These are phyloP conservation scores for Chrysosphaeria jannelii DNA, from an alignment of 2,329 filamentous ascomycete genomes.

Conservation along the genomic window DNA sequence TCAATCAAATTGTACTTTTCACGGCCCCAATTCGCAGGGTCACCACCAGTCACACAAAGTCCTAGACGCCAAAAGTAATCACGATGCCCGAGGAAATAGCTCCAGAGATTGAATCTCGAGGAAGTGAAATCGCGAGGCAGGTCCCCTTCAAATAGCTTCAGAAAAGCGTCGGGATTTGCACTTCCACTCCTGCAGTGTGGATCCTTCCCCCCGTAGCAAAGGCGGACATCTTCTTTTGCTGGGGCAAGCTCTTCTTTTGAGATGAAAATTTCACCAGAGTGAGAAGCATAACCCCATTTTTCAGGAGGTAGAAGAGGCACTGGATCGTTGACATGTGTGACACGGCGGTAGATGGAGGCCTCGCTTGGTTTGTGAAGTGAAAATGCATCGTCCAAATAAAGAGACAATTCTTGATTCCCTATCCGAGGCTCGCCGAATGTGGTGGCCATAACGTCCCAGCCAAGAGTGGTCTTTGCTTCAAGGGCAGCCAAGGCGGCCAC, in stretches of 20 bases:
- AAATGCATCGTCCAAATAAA: conserved; percentile 24
- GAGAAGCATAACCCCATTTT: conserved; percentile 69
- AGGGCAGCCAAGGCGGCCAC: conserved; percentile 67
- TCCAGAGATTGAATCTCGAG: conserved; percentile 47
- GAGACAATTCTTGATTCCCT: conserved; percentile 24
- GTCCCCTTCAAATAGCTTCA: too few species aligned
- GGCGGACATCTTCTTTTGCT: conserved; percentile 30
- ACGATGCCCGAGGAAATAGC: conserved; percentile 72
- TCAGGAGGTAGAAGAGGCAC: conserved; percentile 60
- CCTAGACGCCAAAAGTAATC: conserved; percentile 94
- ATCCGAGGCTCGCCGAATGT: conserved; percentile 73
- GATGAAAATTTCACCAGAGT: conserved; percentile 73
- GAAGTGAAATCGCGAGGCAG: conserved; percentile 19
- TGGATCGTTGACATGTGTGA: conserved; percentile 69
- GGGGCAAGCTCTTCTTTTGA: conserved; percentile 40
- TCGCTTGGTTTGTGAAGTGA: conserved; percentile 4
- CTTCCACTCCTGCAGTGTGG: conserved; percentile 36
- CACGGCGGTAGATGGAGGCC: conserved; percentile 28
- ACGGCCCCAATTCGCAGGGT: conserved; percentile 34
- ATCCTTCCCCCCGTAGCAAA: conserved; percentile 47
- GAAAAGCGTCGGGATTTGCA: conserved; percentile 8
- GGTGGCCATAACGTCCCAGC: conserved; percentile 46
- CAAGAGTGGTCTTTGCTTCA: conserved; percentile 42
- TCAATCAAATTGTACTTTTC: too few species aligned
- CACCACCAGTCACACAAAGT: conserved; percentile 58